Evolutionary conservation across 345 rosid genomes (phyloP).

Genomic region (Diplotaxis tenuifolia): DNA sequence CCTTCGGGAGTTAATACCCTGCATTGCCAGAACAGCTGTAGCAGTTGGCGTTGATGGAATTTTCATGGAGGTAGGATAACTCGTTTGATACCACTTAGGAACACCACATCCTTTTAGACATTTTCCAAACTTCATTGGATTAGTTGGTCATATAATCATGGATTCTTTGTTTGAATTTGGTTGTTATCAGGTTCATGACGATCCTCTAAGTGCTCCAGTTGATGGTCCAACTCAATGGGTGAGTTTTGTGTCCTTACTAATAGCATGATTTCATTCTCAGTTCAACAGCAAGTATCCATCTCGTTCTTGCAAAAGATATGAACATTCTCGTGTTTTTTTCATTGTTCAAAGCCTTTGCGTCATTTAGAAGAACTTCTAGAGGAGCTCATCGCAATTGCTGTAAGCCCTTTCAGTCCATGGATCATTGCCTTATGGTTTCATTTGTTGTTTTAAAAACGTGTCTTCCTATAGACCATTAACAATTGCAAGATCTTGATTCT

Average conservation of each 20-base stretch:
- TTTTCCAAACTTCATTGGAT: neutral
- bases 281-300: neutral
- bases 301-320: neutral
- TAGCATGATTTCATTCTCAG: neutral
- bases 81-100: conserved; percentile 5
- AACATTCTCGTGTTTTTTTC: conserved; percentile 1
- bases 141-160: neutral
- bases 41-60: conserved; percentile 97
- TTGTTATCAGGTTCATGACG: conserved; percentile 79
- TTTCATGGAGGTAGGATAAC: conserved; percentile 87
- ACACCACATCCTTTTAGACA: neutral
- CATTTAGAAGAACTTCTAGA: conserved; percentile 86
- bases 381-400: conserved; percentile 88
- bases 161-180: conserved; percentile 8
- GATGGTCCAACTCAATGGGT: conserved; percentile 99
- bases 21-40: conserved; percentile 95
- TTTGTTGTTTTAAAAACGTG: neutral
- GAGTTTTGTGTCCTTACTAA: conserved; percentile 35
- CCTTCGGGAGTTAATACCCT: conserved; percentile 92
- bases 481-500: conserved; percentile 15
- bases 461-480: neutral
- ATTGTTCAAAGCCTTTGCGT: conserved; percentile 62
- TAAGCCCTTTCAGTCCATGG: conserved; percentile 44
- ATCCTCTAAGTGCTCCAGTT: conserved; percentile 90
- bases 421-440: conserved; percentile 1